A percentile compares a stretch with the other conserved stretches of the same genome.
Conservation (phyloP, 2,329 filamentous ascomycete species). For the Cephalotrichum gorgonifer region DNA sequence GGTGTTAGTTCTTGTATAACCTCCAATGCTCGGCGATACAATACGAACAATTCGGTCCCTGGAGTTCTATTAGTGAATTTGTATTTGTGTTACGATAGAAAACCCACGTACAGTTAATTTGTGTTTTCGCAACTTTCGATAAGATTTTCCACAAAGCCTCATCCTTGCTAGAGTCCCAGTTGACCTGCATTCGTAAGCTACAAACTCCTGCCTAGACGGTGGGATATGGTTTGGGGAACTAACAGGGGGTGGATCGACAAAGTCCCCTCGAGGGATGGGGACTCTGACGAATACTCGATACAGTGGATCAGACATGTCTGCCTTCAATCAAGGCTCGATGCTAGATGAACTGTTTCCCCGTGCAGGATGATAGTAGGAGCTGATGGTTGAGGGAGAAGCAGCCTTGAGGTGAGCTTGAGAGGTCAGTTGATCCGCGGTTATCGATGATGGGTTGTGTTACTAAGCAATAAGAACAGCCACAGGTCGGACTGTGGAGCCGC, state of each 20-base stretch:
- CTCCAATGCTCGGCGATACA: background rate
- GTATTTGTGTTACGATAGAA: background rate
- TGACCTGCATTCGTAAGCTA: constrained; percentile 45
- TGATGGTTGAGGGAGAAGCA: background rate
- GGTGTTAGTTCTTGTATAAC: constrained; percentile 1
- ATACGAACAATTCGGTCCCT: constrained; percentile 68
- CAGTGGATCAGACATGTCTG: constrained; percentile 37
- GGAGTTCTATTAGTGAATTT: constrained; percentile 10
- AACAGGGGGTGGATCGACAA: constrained; percentile 83
- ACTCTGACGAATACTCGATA: constrained; percentile 79
- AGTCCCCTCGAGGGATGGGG: constrained; percentile 79
- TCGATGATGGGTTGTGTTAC: background rate
- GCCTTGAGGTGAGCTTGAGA: background rate
- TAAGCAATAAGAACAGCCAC: background rate
- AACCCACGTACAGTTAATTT: constrained; percentile 68
- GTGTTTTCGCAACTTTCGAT: constrained; percentile 68
- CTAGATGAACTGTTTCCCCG: background rate
- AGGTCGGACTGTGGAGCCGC: background rate
- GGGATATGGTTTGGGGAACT: constrained; percentile 18
- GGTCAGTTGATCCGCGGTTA: background rate
- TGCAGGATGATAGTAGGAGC: background rate
- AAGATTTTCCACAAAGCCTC: constrained; percentile 83
- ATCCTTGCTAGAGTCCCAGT: constrained; percentile 84
- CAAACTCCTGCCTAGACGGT: background rate
- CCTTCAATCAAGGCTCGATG: background rate